phyloP scores from a whole-genome alignment of 768 basidiomycete genomes.

The Lactifluus rugatus region DNA sequence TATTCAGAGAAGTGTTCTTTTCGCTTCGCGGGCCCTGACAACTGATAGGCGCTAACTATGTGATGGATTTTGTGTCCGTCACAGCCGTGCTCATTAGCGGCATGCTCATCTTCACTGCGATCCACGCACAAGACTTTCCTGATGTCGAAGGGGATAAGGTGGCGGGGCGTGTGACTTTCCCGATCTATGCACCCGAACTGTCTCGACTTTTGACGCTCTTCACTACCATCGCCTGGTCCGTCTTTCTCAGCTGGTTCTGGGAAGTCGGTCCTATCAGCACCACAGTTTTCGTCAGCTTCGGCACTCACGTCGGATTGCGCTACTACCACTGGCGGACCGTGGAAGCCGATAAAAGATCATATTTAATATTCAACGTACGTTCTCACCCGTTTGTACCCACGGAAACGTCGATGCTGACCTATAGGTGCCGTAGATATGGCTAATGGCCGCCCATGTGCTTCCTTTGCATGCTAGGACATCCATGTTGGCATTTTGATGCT shows the following conservation, averaged over 20 bases:
- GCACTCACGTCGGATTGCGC: constrained; percentile 19
- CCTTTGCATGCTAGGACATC: constrained; percentile 17
- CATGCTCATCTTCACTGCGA: constrained; percentile 20
- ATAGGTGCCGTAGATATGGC: constrained; percentile 15
- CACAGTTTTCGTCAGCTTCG: constrained; percentile 13
- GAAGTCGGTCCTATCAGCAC: constrained; percentile 14
- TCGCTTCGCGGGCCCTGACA: neutral
- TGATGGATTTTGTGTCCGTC: constrained; percentile 14
- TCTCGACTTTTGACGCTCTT: constrained; percentile 20
- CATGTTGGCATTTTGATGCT: constrained; percentile 15
- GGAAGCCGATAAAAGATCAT: constrained; percentile 17
- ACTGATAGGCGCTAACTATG: neutral
- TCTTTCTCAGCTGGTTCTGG: constrained; percentile 20
- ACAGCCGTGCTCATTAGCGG: constrained; percentile 17
- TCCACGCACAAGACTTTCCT: constrained; percentile 22
- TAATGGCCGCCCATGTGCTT: constrained; percentile 18
- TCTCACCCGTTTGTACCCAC: neutral
- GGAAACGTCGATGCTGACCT: constrained; percentile 9
- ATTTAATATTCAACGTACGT: constrained; percentile 22
- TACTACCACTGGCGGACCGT: constrained; percentile 15
- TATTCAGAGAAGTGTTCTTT: neutral
- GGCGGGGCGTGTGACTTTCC: constrained; percentile 21
- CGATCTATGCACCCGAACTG: constrained; percentile 19
- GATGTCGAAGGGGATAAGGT: constrained; percentile 22
- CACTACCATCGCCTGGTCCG: constrained; percentile 20